phyloP scores from a whole-genome alignment of 192 early-diverging fungal species.

The Coemansia sp. region DNA sequence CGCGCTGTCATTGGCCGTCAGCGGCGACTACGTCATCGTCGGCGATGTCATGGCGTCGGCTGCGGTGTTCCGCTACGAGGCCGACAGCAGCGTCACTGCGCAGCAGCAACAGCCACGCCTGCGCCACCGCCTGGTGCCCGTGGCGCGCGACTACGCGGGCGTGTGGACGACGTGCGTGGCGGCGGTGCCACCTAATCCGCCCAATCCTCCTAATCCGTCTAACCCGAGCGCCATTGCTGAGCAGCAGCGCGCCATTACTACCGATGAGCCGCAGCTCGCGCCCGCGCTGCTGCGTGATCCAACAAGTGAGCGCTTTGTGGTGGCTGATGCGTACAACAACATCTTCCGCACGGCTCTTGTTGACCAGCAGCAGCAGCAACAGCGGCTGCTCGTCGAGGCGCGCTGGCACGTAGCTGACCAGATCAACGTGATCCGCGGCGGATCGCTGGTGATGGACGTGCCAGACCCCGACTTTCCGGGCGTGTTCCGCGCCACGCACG shows the following conservation, averaged over 20 bases:
- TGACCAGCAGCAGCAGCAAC: neutral
- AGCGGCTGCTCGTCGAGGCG: constrained; percentile 62
- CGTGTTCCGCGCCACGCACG: constrained; percentile 52
- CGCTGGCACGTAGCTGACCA: constrained; percentile 80
- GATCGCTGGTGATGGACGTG: constrained; percentile 78
- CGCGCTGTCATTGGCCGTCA: constrained; percentile 59
- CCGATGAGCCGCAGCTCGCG: too few species aligned
- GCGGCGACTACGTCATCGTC: constrained; percentile 72
- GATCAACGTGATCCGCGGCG: constrained; percentile 78
- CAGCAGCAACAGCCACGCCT: too few species aligned
- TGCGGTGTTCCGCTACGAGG: constrained; percentile 58
- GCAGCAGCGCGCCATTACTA: too few species aligned
- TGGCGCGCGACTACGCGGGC: constrained; percentile 32
- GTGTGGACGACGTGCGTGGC: constrained; percentile 43
- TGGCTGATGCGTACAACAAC: constrained; percentile 37
- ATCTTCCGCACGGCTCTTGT: constrained; percentile 16
- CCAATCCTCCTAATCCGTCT: constrained; percentile 9
- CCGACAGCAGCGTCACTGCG: neutral
- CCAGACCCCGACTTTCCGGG: constrained; percentile 63
- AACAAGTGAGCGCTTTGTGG: constrained; percentile 20
- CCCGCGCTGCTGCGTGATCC: too few species aligned
- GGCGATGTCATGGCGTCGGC: constrained; percentile 87
- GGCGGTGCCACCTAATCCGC: constrained; percentile 25
- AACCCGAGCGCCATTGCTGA: constrained; percentile 4
- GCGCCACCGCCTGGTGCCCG: constrained; percentile 26